These are phyloP conservation scores for Sarocladium kiliense DNA, from an alignment of 2,329 filamentous ascomycete species.

Conservation along the genomic window DNA sequence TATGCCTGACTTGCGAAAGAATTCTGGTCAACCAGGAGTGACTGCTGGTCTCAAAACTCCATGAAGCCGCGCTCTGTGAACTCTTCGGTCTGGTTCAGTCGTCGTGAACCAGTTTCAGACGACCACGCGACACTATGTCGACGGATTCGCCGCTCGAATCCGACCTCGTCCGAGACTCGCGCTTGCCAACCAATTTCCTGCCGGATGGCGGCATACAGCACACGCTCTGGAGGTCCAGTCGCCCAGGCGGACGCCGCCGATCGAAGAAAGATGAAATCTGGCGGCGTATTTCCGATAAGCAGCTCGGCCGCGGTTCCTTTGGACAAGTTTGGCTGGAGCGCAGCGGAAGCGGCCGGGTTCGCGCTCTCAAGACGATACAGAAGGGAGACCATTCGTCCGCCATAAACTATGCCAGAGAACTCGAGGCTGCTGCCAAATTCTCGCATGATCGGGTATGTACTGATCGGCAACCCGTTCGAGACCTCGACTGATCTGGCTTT, in stretches of 20 bases:
- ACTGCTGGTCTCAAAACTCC: background rate
- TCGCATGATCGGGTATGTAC: background rate
- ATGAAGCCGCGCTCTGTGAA: background rate
- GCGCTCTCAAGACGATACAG: background rate
- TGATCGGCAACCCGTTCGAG: too few relatives aligned
- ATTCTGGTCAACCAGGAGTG: too few relatives aligned
- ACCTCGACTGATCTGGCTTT: too few relatives aligned
- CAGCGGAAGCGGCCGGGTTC: background rate
- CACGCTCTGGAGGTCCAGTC: background rate
- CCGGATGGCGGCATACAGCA: background rate
- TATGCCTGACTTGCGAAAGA: too few relatives aligned
- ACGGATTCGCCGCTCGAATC: background rate
- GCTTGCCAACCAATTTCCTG: background rate
- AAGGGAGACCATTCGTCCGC: background rate
- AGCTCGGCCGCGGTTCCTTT: background rate
- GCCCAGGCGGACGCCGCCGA: background rate
- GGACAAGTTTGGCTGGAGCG: background rate
- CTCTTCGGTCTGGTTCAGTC: background rate
- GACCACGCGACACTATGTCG: background rate
- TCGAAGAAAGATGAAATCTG: background rate
- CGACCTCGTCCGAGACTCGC: constrained; percentile 4
- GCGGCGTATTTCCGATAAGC: background rate
- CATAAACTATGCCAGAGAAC: background rate
- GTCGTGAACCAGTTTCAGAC: background rate
- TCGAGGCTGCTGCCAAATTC: constrained; percentile 2